Evolutionary conservation across 805 yeast genomes (phyloP).

Genomic region (Candida ovalis): DNA sequence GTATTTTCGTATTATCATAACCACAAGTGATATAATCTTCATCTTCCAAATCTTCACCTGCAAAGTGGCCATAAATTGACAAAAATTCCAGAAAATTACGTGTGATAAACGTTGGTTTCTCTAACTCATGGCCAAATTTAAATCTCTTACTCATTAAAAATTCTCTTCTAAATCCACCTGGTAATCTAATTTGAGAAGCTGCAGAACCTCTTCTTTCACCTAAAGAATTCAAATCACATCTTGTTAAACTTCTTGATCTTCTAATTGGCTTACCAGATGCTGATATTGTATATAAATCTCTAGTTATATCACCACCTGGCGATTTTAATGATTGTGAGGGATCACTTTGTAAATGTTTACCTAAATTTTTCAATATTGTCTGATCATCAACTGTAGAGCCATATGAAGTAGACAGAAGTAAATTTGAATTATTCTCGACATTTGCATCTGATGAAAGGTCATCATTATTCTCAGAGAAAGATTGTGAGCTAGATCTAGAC

Average conservation of each 20-base stretch:
- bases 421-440: neutral
- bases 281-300: slow-evolving; percentile 40
- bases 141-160: slow-evolving; percentile 39
- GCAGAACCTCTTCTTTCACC: slow-evolving; percentile 52
- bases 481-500: slow-evolving; percentile 3
- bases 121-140: slow-evolving; percentile 27
- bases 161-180: slow-evolving; percentile 81
- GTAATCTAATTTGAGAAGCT: slow-evolving; percentile 69
- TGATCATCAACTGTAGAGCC: slow-evolving; percentile 33
- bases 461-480: neutral
- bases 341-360: slow-evolving; percentile 36
- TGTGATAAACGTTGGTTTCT: slow-evolving; percentile 50
- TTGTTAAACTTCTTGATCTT: slow-evolving; percentile 29
- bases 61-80: slow-evolving; percentile 80
- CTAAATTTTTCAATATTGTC: slow-evolving; percentile 29
- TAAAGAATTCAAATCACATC: slow-evolving; percentile 16
- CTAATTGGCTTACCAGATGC: slow-evolving; percentile 11
- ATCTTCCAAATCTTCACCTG: slow-evolving; percentile 77
- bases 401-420: slow-evolving; percentile 16
- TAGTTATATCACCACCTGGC: slow-evolving; percentile 50
- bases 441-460: neutral
- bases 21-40: slow-evolving; percentile 56
- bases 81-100: slow-evolving; percentile 74
- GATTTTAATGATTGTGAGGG: slow-evolving; percentile 32
- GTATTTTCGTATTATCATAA: slow-evolving; percentile 23